phyloP scores from a whole-genome alignment of 441 rosid genomes.

The Brassica balearica region DNA sequence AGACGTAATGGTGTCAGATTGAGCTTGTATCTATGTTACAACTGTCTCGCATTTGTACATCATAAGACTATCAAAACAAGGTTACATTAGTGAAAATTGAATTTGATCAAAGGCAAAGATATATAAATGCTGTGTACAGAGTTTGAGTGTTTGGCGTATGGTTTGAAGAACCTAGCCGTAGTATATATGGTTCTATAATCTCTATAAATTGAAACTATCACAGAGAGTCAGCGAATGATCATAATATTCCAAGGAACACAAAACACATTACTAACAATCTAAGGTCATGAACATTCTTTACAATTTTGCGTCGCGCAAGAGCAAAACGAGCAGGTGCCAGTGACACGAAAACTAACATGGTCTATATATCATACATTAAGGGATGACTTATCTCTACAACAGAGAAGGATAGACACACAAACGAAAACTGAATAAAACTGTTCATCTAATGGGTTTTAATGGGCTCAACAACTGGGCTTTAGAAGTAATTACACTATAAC shows the following conservation, averaged over 20 bases:
- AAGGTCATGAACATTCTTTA: background rate
- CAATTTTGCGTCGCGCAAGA: background rate
- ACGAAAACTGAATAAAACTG: too few relatives aligned
- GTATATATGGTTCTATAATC: background rate
- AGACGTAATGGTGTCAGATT: constrained; percentile 24
- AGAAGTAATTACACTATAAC: background rate
- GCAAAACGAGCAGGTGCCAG: too few relatives aligned
- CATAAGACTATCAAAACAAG: constrained; percentile 6
- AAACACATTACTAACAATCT: background rate
- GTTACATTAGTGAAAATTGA: background rate
- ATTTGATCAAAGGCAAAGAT: background rate
- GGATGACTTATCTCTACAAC: background rate
- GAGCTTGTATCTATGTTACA: constrained; percentile 4
- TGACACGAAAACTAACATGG: too few relatives aligned
- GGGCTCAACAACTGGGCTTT: constrained; percentile 2
- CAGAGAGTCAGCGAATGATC: background rate
- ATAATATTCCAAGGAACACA: background rate
- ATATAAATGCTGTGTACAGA: background rate
- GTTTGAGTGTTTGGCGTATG: background rate
- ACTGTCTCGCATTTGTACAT: constrained; percentile 19
- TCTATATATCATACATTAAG: too few relatives aligned
- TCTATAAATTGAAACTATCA: background rate
- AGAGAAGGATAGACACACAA: background rate
- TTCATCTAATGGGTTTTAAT: background rate
- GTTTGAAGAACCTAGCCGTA: background rate